Evolutionary conservation across 192 early-diverging fungal species (phyloP).

Genomic region (Radiomyces spectabilis): DNA sequence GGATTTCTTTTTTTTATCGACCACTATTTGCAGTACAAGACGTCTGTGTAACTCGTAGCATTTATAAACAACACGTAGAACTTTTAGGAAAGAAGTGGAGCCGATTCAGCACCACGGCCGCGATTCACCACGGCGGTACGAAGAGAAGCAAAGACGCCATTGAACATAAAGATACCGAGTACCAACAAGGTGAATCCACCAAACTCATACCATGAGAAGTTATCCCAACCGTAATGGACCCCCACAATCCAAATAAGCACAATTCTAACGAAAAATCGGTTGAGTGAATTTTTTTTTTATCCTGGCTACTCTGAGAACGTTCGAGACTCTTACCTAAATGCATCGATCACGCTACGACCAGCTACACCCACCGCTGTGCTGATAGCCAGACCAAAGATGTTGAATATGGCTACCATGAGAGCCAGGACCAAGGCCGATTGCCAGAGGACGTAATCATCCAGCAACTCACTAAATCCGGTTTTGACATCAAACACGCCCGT

Average conservation of each 20-base stretch:
- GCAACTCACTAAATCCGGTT: not conserved
- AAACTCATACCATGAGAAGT: conserved; percentile 15
- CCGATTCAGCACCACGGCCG: not conserved
- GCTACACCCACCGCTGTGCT: conserved; percentile 12
- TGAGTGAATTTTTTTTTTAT: not conserved
- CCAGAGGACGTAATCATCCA: conserved; percentile 4
- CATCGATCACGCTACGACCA: conserved; percentile 12
- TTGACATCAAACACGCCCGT: conserved; percentile 5
- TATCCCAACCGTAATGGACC: conserved; percentile 16
- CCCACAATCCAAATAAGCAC: conserved; percentile 14
- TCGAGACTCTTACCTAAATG: conserved; percentile 17
- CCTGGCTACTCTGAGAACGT: too few species aligned
- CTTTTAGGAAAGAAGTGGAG: conserved; percentile 1
- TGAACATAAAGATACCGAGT: conserved; percentile 17
- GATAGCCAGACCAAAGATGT: conserved; percentile 21
- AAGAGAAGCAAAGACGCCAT: conserved; percentile 13
- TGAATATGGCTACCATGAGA: conserved; percentile 16
- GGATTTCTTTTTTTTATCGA: too few species aligned
- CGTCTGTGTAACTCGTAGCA: too few species aligned
- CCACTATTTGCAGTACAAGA: too few species aligned
- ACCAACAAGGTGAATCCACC: conserved; percentile 14
- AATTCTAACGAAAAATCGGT: conserved; percentile 8
- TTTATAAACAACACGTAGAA: too few species aligned
- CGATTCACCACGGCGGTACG: not conserved
- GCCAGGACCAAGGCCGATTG: conserved; percentile 14